Conservation (phyloP, 2,329 filamentous ascomycete genomes). For the Fusarium equiseti region DNA sequence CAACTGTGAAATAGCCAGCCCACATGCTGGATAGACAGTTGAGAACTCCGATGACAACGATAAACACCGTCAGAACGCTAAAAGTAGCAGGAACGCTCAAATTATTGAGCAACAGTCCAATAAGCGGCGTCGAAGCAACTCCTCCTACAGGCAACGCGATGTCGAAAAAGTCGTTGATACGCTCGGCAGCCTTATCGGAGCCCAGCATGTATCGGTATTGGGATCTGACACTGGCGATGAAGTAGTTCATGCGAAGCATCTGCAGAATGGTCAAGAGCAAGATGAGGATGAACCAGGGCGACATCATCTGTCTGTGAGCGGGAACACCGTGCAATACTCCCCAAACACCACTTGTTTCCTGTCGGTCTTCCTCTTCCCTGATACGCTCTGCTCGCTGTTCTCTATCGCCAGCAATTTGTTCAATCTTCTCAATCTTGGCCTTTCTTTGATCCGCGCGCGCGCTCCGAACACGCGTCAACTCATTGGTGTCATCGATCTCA, state of each 20-base stretch:
- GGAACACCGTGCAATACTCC: constrained; percentile 76
- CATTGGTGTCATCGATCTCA: constrained; percentile 60
- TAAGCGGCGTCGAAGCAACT: constrained; percentile 76
- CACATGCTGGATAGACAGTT: constrained; percentile 73
- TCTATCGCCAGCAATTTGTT: constrained; percentile 69
- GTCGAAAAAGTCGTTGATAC: constrained; percentile 59
- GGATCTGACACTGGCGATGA: constrained; percentile 74
- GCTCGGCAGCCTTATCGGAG: constrained; percentile 56
- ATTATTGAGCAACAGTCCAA: constrained; percentile 76
- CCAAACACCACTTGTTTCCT: constrained; percentile 74
- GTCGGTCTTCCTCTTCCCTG: constrained; percentile 68
- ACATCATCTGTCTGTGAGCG: constrained; percentile 72
- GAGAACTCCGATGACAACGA: constrained; percentile 69
- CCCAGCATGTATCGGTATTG: constrained; percentile 77
- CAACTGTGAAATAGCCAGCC: constrained; percentile 75
- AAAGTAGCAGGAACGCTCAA: constrained; percentile 72
- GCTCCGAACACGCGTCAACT: constrained; percentile 58
- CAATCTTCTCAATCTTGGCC: constrained; percentile 71
- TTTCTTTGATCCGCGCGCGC: constrained; percentile 65
- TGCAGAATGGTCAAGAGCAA: constrained; percentile 71
- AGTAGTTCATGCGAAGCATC: constrained; percentile 78
- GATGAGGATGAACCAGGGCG: constrained; percentile 79
- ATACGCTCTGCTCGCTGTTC: constrained; percentile 68
- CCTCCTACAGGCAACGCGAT: constrained; percentile 74
- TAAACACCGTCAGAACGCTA: constrained; percentile 67